phyloP scores from a whole-genome alignment of 805 yeast species.

The Teunomyces cretensis region DNA sequence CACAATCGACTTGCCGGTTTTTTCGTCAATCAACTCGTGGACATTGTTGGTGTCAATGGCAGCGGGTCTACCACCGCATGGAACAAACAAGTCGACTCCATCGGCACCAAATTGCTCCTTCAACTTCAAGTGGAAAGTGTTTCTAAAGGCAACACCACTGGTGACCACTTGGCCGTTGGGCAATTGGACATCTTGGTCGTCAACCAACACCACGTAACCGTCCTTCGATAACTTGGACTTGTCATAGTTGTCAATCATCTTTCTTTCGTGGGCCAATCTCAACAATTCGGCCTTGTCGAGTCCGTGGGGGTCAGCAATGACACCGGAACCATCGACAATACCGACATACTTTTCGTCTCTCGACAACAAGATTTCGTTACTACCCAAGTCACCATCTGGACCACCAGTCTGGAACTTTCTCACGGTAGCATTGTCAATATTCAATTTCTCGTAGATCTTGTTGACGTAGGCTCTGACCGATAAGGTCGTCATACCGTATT shows the following conservation, averaged over 20 bases:
- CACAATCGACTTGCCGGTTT: constrained; percentile 72
- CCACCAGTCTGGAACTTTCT: constrained; percentile 96
- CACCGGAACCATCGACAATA: constrained; percentile 95
- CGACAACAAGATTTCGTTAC: constrained; percentile 89
- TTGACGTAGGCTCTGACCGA: constrained; percentile 91
- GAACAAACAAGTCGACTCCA: constrained; percentile 82
- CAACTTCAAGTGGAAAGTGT: constrained; percentile 78
- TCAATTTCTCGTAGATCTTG: constrained; percentile 77
- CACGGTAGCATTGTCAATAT: constrained; percentile 56
- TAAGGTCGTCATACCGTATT: constrained; percentile 95
- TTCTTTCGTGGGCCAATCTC: constrained; percentile 74
- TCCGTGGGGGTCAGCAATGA: constrained; percentile 87
- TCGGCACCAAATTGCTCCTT: constrained; percentile 59
- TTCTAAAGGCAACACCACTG: constrained; percentile 88
- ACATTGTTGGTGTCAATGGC: constrained; percentile 90
- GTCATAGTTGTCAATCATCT: constrained; percentile 72
- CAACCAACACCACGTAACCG: constrained; percentile 84
- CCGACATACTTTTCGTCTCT: constrained; percentile 82
- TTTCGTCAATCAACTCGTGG: constrained; percentile 62
- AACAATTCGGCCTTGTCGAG: constrained; percentile 75
- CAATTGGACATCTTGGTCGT: constrained; percentile 73
- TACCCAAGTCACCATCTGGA: constrained; percentile 97
- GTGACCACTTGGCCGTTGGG: constrained; percentile 76
- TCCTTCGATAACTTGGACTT: constrained; percentile 59
- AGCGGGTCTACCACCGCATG: constrained; percentile 99